These are phyloP conservation scores for Lentinula edodes DNA, from an alignment of 768 basidiomycete species.

Conservation along the genomic window DNA sequence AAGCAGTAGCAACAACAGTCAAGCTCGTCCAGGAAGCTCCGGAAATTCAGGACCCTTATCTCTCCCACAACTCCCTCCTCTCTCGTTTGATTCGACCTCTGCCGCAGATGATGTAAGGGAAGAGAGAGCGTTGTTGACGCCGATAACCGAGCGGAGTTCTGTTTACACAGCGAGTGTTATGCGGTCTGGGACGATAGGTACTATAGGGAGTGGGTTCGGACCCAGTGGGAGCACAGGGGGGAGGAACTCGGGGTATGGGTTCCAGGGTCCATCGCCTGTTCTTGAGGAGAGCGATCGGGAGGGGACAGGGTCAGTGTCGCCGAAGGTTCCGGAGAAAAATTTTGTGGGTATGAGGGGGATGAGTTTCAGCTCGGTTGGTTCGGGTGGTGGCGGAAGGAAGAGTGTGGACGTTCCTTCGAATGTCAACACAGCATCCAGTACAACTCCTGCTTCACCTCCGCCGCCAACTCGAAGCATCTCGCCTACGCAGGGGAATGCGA, in stretches of 20 bases:
- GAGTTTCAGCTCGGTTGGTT: no score
- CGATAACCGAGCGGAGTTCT: slow-evolving; percentile 56
- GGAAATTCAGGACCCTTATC: slow-evolving; percentile 8
- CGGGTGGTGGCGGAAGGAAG: no score
- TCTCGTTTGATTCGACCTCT: slow-evolving; percentile 37
- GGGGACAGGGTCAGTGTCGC: neutral
- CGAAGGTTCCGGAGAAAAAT: slow-evolving; percentile 3
- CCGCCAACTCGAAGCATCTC: no score
- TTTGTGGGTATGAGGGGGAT: no score
- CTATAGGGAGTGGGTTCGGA: neutral
- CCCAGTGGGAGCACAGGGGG: neutral
- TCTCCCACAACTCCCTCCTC: slow-evolving; percentile 52
- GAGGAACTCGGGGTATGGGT: neutral
- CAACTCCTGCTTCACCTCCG: no score
- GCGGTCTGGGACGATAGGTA: slow-evolving; percentile 11
- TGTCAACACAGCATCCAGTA: no score
- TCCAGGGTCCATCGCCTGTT: slow-evolving; percentile 7
- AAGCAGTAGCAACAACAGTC: neutral
- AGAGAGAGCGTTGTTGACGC: slow-evolving; percentile 40
- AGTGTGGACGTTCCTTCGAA: no score
- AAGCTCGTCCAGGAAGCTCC: slow-evolving; percentile 15
- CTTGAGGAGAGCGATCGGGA: slow-evolving; percentile 9
- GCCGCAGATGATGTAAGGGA: neutral
- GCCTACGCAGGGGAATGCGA: no score
- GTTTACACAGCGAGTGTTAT: slow-evolving; percentile 11